Evolutionary conservation across 495 filamentous ascomycete genomes (phyloP), one percentile per base, ranked within the genome.

Genomic region (Lasiosphaeris hirsuta): DNA sequence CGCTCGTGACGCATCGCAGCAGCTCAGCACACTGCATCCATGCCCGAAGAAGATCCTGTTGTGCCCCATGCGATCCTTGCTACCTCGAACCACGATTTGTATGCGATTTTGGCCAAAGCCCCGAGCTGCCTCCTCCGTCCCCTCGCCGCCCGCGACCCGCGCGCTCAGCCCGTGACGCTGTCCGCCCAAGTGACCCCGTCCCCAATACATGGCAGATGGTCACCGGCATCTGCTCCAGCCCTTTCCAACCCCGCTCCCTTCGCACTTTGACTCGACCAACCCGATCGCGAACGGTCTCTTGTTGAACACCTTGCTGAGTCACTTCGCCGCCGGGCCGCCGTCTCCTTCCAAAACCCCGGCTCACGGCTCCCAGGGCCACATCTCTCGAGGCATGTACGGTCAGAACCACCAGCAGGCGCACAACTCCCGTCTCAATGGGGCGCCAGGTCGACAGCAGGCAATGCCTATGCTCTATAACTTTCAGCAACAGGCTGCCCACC

Each of bases 201-300:
- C 35, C 39, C 61, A 59, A 55, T 87, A 84, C 81, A 91, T 91
- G 88, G 88, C 88, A 83, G 88, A 92, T 89, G 88, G 84, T 86
- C 84, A 87, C 79, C 84, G 85, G 74, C 88, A 69, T 62, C 62
- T 85, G 81, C 83, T 84, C 75, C 83, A 86, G 80, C 74, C 84
- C 48, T 64, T 63, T 49, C 46, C 63, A 55, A 71, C 61, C 59
- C 60, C 64, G 51, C 54, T 68, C 38, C 45, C 65, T 33, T 17
- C 63, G 10, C 66, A 64, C 44, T 63, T 65, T 58, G 53, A 53
- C 58, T 58, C 66, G 37, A 62, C 48, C 64, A 65, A 57, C 19
- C 58, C 57, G 15, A 55, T 64, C 38, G 59, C 68, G 41, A 65
- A 62, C 63, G 62, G 55, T 15, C 50, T 67, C 17, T 57, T 67